phyloP scores from a whole-genome alignment of 148 eudicot genomes.

The Rhododendron ferrugineum region DNA sequence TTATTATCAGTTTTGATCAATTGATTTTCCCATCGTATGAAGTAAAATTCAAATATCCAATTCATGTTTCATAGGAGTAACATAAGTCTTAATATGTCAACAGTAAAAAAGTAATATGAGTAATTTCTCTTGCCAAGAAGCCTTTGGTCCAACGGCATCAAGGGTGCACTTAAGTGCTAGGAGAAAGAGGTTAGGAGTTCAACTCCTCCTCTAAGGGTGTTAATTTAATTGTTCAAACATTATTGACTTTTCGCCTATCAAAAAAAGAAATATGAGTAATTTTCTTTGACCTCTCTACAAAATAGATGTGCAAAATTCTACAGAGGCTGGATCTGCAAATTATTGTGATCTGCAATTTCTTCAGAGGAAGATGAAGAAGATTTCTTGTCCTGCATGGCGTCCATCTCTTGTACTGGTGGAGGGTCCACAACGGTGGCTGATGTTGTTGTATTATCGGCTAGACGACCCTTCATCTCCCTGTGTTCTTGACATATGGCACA shows the following conservation, averaged over 20 bases:
- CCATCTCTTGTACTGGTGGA: slow-evolving; percentile 66
- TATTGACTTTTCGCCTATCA: too few relatives aligned
- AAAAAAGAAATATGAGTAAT: not conserved
- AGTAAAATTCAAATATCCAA: not conserved
- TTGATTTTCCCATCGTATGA: not conserved
- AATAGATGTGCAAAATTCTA: slow-evolving; percentile 5
- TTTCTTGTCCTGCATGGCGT: slow-evolving; percentile 11
- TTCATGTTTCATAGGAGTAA: not conserved
- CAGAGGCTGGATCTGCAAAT: slow-evolving; percentile 33
- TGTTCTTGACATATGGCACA: slow-evolving; percentile 88
- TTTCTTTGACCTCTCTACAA: not conserved
- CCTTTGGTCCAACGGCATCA: not conserved
- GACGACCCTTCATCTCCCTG: slow-evolving; percentile 54
- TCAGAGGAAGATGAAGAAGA: slow-evolving; percentile 17
- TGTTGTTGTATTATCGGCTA: slow-evolving; percentile 25
- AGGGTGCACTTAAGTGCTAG: too few relatives aligned
- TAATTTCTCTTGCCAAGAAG: not conserved
- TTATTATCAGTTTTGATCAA: not conserved
- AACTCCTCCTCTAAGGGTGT: too few relatives aligned
- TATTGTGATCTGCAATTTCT: slow-evolving; percentile 11
- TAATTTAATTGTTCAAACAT: too few relatives aligned
- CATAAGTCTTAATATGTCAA: not conserved
- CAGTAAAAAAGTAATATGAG: not conserved
- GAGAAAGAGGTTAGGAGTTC: too few relatives aligned
- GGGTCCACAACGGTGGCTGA: slow-evolving; percentile 35